Conservation (phyloP, 495 filamentous ascomycete species). For the Penicillium desertorum region DNA sequence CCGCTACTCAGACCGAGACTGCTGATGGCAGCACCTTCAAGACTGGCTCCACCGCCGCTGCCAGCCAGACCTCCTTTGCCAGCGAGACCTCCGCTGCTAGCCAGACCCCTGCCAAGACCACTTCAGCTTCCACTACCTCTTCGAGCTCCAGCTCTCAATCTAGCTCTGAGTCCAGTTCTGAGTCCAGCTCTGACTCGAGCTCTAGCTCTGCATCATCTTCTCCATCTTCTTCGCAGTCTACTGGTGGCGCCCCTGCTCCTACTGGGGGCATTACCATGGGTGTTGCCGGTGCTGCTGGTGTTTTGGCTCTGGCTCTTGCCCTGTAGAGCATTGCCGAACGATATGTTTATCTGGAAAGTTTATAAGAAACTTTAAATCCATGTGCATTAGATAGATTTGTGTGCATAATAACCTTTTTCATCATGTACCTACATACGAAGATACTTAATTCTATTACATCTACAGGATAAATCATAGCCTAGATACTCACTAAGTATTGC, state of each 20-base stretch:
- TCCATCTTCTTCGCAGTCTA: conserved; percentile 18
- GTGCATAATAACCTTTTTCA: background rate
- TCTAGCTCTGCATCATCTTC: conserved; percentile 10
- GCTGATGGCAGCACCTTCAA: background rate
- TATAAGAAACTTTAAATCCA: background rate
- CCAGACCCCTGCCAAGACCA: background rate
- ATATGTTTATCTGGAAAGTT: background rate
- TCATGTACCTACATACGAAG: background rate
- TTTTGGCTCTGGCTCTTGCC: conserved; percentile 14
- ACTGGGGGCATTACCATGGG: conserved; percentile 19
- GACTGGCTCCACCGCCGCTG: background rate
- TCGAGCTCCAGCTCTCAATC: background rate
- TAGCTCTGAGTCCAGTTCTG: background rate
- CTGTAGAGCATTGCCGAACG: conserved; percentile 4
- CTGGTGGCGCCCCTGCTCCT: conserved; percentile 23
- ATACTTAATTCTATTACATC: background rate
- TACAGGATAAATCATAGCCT: background rate
- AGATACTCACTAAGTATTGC: background rate
- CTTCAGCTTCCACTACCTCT: conserved; percentile 2
- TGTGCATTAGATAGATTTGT: background rate
- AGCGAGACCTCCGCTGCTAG: background rate
- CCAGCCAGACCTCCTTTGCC: background rate
- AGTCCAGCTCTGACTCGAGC: background rate
- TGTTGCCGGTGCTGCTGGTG: conserved; percentile 17
- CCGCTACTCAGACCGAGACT: background rate